Conservation (phyloP, 2,329 filamentous ascomycete genomes). For the Lachnellula willkommii region DNA sequence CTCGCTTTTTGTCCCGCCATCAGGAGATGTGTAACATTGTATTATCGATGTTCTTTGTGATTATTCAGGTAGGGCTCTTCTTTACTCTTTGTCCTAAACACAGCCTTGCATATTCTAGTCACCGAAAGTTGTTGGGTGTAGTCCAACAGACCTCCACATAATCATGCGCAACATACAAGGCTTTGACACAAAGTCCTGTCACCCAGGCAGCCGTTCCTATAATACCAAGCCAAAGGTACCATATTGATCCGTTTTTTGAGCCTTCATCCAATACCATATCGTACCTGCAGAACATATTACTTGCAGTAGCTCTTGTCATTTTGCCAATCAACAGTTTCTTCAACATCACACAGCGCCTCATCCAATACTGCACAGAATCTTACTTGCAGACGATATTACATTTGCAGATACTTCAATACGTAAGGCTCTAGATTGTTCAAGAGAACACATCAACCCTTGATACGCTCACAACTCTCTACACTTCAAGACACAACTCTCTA, state of each 20-base stretch:
- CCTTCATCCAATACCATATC: background rate
- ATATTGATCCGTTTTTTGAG: constrained; percentile 1
- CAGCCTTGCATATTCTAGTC: constrained; percentile 3
- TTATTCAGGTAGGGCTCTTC: background rate
- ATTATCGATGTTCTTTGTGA: background rate
- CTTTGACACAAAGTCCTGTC: background rate
- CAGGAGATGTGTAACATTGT: background rate
- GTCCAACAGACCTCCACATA: background rate
- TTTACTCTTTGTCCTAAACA: background rate
- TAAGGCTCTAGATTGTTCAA: background rate
- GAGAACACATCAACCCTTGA: too few species aligned
- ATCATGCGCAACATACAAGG: constrained; percentile 3
- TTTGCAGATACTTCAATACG: background rate
- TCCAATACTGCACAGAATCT: background rate
- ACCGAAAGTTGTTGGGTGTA: background rate
- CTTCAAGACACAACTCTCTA: constrained; percentile 7
- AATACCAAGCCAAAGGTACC: background rate
- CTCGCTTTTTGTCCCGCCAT: background rate
- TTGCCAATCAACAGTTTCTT: background rate
- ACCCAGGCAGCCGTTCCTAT: constrained; percentile 3
- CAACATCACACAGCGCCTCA: background rate
- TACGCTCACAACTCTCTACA: background rate
- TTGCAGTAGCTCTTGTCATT: background rate
- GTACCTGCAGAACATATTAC: background rate
- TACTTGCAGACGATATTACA: background rate